Percentiles rank a stretch among this genome's conserved stretches.
Evolutionary conservation across 202 grass and related monocot genomes (phyloP).

Genomic region (Miscanthus sacchariflorus): DNA sequence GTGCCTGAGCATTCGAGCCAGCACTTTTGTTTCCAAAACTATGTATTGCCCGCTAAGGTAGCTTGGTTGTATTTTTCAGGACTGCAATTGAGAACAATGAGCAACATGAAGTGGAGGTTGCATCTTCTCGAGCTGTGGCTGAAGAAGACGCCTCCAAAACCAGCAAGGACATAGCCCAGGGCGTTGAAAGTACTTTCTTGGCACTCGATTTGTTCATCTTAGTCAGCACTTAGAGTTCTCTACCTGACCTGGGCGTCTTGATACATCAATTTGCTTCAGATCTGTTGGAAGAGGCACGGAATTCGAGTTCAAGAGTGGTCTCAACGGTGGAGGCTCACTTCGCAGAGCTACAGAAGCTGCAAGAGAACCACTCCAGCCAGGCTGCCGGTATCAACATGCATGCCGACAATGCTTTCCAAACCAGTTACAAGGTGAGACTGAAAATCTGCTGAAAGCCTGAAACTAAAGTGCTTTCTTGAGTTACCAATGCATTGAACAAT

Average conservation of each 20-base stretch:
- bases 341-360: constrained; percentile 53
- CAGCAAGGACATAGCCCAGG: constrained; percentile 64
- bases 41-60: not conserved
- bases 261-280: constrained; percentile 41
- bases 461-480: not conserved
- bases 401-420: constrained; percentile 70
- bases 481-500: not conserved
- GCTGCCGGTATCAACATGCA: constrained; percentile 63
- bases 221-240: not conserved
- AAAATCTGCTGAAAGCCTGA: not conserved
- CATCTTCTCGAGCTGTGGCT: constrained; percentile 58
- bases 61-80: constrained; percentile 52
- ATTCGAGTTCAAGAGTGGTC: constrained; percentile 59
- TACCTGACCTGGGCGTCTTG: not conserved
- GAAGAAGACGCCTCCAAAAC: constrained; percentile 56
- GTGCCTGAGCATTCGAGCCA: not conserved
- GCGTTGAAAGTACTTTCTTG: constrained; percentile 69
- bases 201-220: not conserved
- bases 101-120: constrained; percentile 76
- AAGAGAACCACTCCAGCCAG: constrained; percentile 65
- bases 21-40: not conserved
- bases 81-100: constrained; percentile 62
- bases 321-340: constrained; percentile 57
- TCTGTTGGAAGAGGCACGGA: constrained; percentile 46
- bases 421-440: constrained; percentile 61